A percentile compares a stretch with the other conserved stretches of the same genome.
Evolutionary conservation across 345 rosid genomes (phyloP).

Genomic region (Noccaea bulbosa): DNA sequence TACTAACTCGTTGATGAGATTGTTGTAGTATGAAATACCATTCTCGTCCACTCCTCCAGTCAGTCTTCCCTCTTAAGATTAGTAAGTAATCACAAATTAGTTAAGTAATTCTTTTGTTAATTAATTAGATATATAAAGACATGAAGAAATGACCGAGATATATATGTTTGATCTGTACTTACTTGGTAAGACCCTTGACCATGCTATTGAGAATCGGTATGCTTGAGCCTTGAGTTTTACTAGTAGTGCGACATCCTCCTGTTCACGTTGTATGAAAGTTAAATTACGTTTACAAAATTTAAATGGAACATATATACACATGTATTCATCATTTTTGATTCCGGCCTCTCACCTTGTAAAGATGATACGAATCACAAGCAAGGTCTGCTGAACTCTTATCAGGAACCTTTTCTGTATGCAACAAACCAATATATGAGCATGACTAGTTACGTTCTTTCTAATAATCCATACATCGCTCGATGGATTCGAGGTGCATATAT

Average conservation of each 20-base stretch:
- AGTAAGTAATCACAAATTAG: neutral
- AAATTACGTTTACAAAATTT: neutral
- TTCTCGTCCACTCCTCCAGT: conserved; percentile 48
- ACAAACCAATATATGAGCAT: neutral
- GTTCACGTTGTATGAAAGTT: conserved; percentile 46
- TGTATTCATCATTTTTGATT: neutral
- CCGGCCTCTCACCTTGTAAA: conserved; percentile 16
- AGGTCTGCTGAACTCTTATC: conserved; percentile 27
- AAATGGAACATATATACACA: neutral
- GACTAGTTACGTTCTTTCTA: neutral
- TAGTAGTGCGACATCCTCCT: conserved; percentile 22
- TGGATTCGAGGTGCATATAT: too few relatives aligned
- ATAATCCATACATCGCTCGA: neutral
- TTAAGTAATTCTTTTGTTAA: neutral
- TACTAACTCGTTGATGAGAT: conserved; percentile 46
- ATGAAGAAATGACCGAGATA: too few relatives aligned
- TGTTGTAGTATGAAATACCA: conserved; percentile 52
- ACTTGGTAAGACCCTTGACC: conserved; percentile 59
- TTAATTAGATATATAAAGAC: too few relatives aligned
- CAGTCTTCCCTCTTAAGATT: conserved; percentile 48
- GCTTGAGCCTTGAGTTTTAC: conserved; percentile 15
- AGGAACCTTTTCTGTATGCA: conserved; percentile 19
- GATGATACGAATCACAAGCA: conserved; percentile 31
- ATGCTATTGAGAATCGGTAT: conserved; percentile 35
- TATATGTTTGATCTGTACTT: neutral